A percentile compares a stretch with the other conserved stretches of the same genome.
Evolutionary conservation across 2,329 filamentous ascomycete species (phyloP).

Genomic region (Aphanoascus verrucosus): DNA sequence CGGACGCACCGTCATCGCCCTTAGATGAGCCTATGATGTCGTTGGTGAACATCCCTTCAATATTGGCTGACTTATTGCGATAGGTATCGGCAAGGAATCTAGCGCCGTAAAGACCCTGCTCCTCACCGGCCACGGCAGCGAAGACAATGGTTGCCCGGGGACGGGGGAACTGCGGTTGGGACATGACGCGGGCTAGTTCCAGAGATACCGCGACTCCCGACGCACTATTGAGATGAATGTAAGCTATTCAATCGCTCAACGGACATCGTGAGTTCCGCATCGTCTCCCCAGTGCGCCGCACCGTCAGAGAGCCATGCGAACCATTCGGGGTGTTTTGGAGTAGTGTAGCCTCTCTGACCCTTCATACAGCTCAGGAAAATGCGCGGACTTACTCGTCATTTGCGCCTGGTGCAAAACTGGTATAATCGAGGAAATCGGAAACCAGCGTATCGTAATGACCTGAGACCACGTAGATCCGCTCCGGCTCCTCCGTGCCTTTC

Average conservation of each 20-base stretch:
- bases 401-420: conserved; percentile 10
- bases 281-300: no score
- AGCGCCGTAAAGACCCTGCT: conserved; percentile 10
- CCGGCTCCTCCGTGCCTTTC: conserved; percentile 8
- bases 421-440: conserved; percentile 8
- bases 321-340: no score
- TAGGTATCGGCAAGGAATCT: conserved; percentile 9
- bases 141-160: conserved; percentile 11
- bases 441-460: conserved; percentile 10
- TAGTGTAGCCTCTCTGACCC: no score
- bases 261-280: background rate
- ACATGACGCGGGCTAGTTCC: conserved; percentile 13
- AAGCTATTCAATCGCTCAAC: background rate
- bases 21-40: conserved; percentile 12
- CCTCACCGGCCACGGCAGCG: conserved; percentile 12
- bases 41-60: conserved; percentile 13
- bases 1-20: conserved; percentile 9
- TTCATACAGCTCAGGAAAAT: no score
- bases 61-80: conserved; percentile 11
- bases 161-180: conserved; percentile 7
- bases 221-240: conserved; percentile 4
- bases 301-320: no score
- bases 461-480: conserved; percentile 11
- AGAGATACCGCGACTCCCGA: conserved; percentile 13
- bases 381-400: conserved; percentile 13